Base-by-base conservation (phyloP, 805 yeast species). In the Ogataea allantospora region DNA sequence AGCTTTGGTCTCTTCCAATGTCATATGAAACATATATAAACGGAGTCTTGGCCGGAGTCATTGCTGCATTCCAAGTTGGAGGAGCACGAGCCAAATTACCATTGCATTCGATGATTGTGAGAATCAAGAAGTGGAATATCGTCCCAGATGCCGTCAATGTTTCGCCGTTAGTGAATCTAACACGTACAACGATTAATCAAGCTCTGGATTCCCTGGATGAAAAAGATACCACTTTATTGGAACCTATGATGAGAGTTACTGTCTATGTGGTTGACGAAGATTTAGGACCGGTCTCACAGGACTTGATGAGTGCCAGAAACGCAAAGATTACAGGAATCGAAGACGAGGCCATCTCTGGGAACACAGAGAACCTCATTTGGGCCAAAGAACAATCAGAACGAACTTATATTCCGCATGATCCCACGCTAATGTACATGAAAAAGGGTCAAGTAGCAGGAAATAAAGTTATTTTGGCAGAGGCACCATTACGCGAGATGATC, bases 401-500 rank as follows among this genome's bases (percentile, higher is more conserved):
- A 9, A 75, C 83, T 14, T 87, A 81, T 50, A 60, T 84, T 7
- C 96, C 96, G 2, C 73, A 74, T n/a, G 95, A 88, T 55, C 70
- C 76, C n/a, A 82, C 88, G 0, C 53, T 77, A 58, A 65, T 55
- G 33, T 56, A 60, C 38, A 46, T 54, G 24, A 58, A 62, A 30
- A 22, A 35, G 6, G 43, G 46, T 2, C 44, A 52, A 14, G 35
- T 57, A 7, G 33, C 46, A 0, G 63, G 62, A 15, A 78, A 68
- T 46, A 75, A 86, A 61, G 62, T 73, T 6, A 75, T 93, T 22
- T 66, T 66, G n/a, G 96, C 96, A 0, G 75, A 73, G 34, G 89
- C 88, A 0, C 97, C 99, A 3, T 66, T 93, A 55, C 73, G 81
- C 43, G 95, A 83, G 44, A 88, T 93, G 96, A 75, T 88, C 32